Evolutionary conservation across 2,329 filamentous ascomycete genomes (phyloP), one percentile per base, ranked within the genome.

Genomic region (Falciphora oryzae): DNA sequence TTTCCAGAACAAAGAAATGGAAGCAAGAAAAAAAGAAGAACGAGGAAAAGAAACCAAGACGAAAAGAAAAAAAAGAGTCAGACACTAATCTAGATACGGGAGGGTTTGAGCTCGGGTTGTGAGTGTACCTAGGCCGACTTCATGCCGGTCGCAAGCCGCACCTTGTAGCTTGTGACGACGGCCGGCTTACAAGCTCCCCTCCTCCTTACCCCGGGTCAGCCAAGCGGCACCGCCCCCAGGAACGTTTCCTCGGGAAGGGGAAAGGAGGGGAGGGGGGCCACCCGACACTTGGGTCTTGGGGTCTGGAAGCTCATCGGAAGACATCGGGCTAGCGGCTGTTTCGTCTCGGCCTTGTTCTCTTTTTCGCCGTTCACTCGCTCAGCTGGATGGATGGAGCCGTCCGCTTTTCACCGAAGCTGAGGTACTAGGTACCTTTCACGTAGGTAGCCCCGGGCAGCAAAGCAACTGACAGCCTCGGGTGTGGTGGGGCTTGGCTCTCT

Each of bases 311-410:
- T 31, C 56, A 59, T 72, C 71, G 71, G 71, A 66, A 71, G 62
- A 70, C 68, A 71, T 69, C 71, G 70, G 70, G 68, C 70, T 67
- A 69, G 67, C 71, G 70, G 70, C 69, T 69, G 69, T 71, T 67
- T 63, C 65, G 65, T 65, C 63, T 58, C 27, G 44, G 27, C 53
- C 61, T 53, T 62, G 14, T 62, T 31, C 38, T 22, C 25, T 62
- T 56, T 57, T 58, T 1, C 7, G 44, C 44, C 44, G 32, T n/a
- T n/a, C 44, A n/a, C 44, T n/a, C 44, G 18, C 44, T n/a, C 22
- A 50, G 44, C 18, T 50, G 44, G 32, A 32, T 50, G 44, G 32
- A 32, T 32, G 32, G 32, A 32, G 8, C 8, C 32, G 32, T 32
- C 32, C 32, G 11, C 32, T 8, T 38, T 38, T 16, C 35, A 16